phyloP scores from a whole-genome alignment of 2,329 filamentous ascomycete species.

The Microascus cirrosus region DNA sequence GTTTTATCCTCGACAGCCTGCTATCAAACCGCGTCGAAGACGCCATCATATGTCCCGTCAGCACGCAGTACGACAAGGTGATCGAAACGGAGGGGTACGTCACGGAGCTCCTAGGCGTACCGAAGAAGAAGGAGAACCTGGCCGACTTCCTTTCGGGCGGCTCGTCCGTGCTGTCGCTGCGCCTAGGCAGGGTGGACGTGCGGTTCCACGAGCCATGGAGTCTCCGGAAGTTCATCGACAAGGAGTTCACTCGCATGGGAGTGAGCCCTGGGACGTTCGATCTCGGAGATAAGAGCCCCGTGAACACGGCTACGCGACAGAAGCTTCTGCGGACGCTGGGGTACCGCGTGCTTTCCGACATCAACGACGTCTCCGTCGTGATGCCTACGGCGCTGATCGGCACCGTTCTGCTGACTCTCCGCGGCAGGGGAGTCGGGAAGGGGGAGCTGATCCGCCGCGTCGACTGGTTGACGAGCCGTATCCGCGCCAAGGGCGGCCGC shows the following conservation, averaged over 20 bases:
- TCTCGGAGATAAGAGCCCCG: constrained; percentile 22
- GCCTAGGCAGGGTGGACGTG: constrained; percentile 85
- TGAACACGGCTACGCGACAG: constrained; percentile 46
- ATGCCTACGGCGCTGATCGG: constrained; percentile 97
- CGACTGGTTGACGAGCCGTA: constrained; percentile 76
- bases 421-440: constrained; percentile 85
- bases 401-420: constrained; percentile 80
- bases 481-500: constrained; percentile 76
- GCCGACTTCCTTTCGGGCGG: constrained; percentile 75
- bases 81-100: constrained; percentile 98
- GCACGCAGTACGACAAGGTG: constrained; percentile 97
- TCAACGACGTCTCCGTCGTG: constrained; percentile 91
- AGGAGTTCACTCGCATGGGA: constrained; percentile 52
- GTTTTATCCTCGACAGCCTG: constrained; percentile 83
- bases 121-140: constrained; percentile 91
- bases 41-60: constrained; percentile 87
- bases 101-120: constrained; percentile 82
- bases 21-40: constrained; percentile 81
- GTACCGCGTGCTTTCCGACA: constrained; percentile 85
- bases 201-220: constrained; percentile 97
- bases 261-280: constrained; percentile 21
- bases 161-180: constrained; percentile 78
- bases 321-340: constrained; percentile 77
- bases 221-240: constrained; percentile 65
- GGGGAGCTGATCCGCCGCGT: constrained; percentile 75